These are phyloP conservation scores for Colletotrichum scovillei DNA, from an alignment of 2,329 filamentous ascomycete species.

Conservation along the genomic window DNA sequence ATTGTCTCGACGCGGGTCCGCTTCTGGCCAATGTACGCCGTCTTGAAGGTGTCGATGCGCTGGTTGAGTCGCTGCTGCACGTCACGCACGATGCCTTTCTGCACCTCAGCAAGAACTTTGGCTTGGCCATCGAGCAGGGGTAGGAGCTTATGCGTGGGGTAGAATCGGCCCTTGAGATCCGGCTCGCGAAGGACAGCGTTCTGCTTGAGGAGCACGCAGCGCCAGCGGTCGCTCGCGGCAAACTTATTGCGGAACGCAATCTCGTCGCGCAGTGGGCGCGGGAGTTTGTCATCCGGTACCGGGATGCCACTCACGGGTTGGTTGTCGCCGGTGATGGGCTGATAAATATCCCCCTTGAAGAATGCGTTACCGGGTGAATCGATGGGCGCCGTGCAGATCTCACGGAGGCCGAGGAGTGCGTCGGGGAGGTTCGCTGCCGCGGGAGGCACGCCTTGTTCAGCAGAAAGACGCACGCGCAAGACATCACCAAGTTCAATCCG, in stretches of 20 bases:
- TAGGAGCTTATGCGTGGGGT: conserved; percentile 65
- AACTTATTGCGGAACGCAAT: conserved; percentile 52
- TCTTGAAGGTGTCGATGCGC: conserved; percentile 52
- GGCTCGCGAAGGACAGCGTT: conserved; percentile 59
- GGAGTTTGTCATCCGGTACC: conserved; percentile 51
- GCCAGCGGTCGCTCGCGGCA: conserved; percentile 47
- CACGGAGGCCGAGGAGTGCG: conserved; percentile 51
- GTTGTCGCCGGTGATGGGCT: conserved; percentile 43
- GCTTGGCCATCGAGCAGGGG: conserved; percentile 51
- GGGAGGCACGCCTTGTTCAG: conserved; percentile 41
- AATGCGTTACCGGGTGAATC: conserved; percentile 50
- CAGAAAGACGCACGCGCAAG: conserved; percentile 57
- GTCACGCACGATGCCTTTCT: conserved; percentile 54
- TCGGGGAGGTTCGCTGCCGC: conserved; percentile 40
- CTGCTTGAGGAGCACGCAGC: conserved; percentile 55
- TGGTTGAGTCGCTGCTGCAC: conserved; percentile 65
- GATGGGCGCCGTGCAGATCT: conserved; percentile 50
- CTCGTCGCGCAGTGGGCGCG: conserved; percentile 53
- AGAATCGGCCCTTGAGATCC: conserved; percentile 66
- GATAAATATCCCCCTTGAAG: conserved; percentile 55
- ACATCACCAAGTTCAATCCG: conserved; percentile 60
- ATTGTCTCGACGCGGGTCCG: conserved; percentile 55
- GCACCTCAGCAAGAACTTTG: conserved; percentile 50
- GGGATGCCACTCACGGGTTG: conserved; percentile 38
- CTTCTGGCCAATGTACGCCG: conserved; percentile 57